Base-by-base conservation (phyloP, 2,329 filamentous ascomycete species). In the Hymenoscyphus salicellus region DNA sequence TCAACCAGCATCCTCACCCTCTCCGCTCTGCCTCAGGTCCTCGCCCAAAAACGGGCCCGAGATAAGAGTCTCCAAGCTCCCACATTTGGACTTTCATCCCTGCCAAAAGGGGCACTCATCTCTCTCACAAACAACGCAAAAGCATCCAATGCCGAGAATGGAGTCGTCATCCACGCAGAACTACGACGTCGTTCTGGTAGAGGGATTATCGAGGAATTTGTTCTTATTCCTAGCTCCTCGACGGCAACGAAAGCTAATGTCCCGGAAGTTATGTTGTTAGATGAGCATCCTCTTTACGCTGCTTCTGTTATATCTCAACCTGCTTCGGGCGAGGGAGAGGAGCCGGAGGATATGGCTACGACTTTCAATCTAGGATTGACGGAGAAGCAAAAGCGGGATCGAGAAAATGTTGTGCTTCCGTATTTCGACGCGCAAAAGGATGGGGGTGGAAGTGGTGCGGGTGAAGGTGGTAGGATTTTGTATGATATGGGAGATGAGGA, bases 401-500 rank as follows among this genome's bases (percentile, higher is more conserved):
- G 95, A 30, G 94, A 97, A 72, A 91, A 90, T 0, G 91, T 99
- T 8, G 91, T 98, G 49, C 76, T 98, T 77, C 95, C 95, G 17
- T 98, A 99, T 76, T 97, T 96, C 78, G 95, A 99, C 80, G 95
- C 95, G 28, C 95, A 99, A 82, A 91, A 87, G 61, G 89, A 89
- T 58, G 84, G 87, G 60, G 89, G 88, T 0, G 84, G 85, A 1
- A 61, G 46, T 5, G 89, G 88, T 0, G 84, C 86, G 0, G 93
- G 93, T 0, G 92, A 96, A 72, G 94, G 95, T 4, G 95, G 95
- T 0, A 84, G 94, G 66, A 99, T 99, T 69, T 75, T 99, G 73
- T 99, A 99, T 76, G 94, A 98, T 72, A 96, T 98, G 91, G 94
- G 93, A 1, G 86, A 88, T 68, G 95, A 98, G 79, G 95, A 99